Conservation (phyloP, 345 rosid species). For the Linum usitatissimum region DNA sequence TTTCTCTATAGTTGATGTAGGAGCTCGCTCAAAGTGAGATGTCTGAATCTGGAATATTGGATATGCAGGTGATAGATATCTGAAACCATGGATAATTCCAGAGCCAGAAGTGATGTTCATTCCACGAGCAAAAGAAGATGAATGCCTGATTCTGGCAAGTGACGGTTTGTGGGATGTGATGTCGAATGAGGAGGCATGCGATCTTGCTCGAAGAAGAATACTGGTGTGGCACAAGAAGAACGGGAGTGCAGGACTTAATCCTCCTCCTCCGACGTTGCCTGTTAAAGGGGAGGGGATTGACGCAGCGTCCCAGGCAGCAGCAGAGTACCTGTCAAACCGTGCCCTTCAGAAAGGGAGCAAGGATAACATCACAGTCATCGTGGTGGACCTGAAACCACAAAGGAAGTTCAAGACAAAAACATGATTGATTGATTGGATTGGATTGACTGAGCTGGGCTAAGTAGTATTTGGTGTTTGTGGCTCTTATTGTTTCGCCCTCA, state of each 20-base stretch:
- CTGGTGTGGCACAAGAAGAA: conserved; percentile 86
- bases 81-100: conserved; percentile 94
- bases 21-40: neutral
- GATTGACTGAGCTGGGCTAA: too few species aligned
- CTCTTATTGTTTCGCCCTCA: neutral
- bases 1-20: too few species aligned
- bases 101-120: conserved; percentile 81
- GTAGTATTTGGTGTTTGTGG: neutral
- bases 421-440: conserved; percentile 12
- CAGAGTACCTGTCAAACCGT: conserved; percentile 62
- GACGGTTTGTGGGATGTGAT: conserved; percentile 98
- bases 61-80: conserved; percentile 75
- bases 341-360: conserved; percentile 89
- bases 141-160: conserved; percentile 79
- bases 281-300: conserved; percentile 42
- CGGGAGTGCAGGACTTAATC: conserved; percentile 12
- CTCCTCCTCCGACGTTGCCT: conserved; percentile 21
- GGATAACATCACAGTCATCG: conserved; percentile 72
- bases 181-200: conserved; percentile 86
- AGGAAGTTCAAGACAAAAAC: conserved; percentile 80
- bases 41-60: conserved; percentile 2
- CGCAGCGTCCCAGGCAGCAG: conserved; percentile 89
- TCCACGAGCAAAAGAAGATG: conserved; percentile 82
- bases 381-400: conserved; percentile 84
- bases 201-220: conserved; percentile 71